These are phyloP conservation scores for Tolypocladium tropicale DNA, from an alignment of 2,329 filamentous ascomycete genomes.

Conservation along the genomic window DNA sequence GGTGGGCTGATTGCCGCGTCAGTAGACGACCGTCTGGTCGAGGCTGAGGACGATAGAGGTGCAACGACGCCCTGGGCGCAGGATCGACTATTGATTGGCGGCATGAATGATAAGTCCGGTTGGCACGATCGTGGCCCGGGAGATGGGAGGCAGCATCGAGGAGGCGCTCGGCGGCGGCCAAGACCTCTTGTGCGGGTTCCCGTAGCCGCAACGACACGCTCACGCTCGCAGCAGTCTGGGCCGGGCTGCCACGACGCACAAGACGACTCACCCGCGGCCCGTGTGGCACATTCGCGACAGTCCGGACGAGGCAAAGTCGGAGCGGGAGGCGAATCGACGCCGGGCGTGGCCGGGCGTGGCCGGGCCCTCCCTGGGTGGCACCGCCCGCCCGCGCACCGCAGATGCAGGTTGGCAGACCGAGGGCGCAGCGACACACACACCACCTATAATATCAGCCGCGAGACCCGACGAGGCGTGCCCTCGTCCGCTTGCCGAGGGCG, in stretches of 20 bases:
- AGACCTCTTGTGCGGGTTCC: neutral
- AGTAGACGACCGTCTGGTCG: neutral
- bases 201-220: neutral
- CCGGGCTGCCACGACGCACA: neutral
- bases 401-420: neutral
- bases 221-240: neutral
- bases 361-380: neutral
- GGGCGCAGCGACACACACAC: neutral
- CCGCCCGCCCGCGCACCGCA: neutral
- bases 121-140: neutral
- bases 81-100: neutral
- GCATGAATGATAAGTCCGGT: neutral
- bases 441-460: neutral
- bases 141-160: neutral
- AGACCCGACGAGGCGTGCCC: neutral
- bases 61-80: neutral
- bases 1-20: conserved; percentile 1
- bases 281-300: neutral
- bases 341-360: neutral
- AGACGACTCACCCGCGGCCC: neutral
- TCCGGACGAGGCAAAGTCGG: neutral
- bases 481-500: too few relatives aligned
- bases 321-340: neutral
- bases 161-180: neutral
- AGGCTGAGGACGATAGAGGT: neutral